Evolutionary conservation across 2,329 filamentous ascomycete genomes (phyloP), one percentile per base, ranked within the genome.

Genomic region (Chaetomiaceae sp.): DNA sequence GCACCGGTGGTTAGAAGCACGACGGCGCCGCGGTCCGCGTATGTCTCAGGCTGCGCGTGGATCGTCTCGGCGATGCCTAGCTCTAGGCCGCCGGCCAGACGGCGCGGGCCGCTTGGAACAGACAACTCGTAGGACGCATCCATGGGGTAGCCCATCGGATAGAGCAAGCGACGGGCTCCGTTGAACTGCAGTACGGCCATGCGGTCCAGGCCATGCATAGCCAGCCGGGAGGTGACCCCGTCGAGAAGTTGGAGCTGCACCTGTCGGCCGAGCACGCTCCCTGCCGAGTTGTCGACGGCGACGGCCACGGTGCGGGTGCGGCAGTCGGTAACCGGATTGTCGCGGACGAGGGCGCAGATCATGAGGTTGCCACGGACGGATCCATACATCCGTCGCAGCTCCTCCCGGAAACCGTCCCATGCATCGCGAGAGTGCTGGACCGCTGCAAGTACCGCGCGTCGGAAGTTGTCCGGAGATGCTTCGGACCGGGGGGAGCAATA

Each of bases 341-440:
- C 55, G n/a, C 53, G 45, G 18, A 54, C 40, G 22, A 57, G 29
- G 6, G 53, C 47, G 39, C 55, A 57, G 14, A 56, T 51, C 48
- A 57, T 56, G 14, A 57, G 42, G 26, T 56, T 50, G n/a, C 53
- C 53, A 11, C 41, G 33, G 12, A 47, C 38, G 2, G 17, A 12
- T 17, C 53, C 55, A 26, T 56, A 56, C 14, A 30, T 15, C 3
- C 45, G 30, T 5, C 48, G 46, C 14, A 57, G 34, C 14, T 52
- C 48, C 15, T 52, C 45, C 4, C 45, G 43, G 18, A 57, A 32
- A 4, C 27, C 26, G 8, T 27, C 38, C 55, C 55, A 57, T 2
- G 42, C 36, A 20, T 50, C 48, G 26, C 51, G 53, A 0, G 55
- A 56, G 20, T 44, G 38, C 33, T 53, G 40, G 4, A 57, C 38